phyloP scores from a whole-genome alignment of 1,139 yeast genomes.

The Hyphopichia wangnamkhiaoensis region DNA sequence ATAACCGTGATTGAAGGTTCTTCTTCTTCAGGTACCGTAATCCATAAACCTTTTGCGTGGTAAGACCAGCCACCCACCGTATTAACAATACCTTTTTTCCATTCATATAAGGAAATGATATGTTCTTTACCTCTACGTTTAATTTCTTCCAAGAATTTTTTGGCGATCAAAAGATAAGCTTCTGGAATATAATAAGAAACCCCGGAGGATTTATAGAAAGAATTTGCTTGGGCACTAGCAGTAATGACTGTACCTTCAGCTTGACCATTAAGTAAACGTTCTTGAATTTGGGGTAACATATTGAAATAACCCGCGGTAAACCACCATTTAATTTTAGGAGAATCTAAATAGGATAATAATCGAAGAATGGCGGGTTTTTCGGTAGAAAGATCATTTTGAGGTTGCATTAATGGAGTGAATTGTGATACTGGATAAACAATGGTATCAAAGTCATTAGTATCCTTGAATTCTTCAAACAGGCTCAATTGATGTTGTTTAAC shows the following conservation, averaged over 20 bases:
- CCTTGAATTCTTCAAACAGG: constrained; percentile 36
- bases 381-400: constrained; percentile 64
- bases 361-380: constrained; percentile 73
- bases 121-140: constrained; percentile 42
- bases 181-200: constrained; percentile 81
- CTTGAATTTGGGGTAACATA: constrained; percentile 74
- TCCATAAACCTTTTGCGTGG: constrained; percentile 98
- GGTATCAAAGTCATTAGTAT: constrained; percentile 48
- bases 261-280: constrained; percentile 57
- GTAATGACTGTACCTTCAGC: constrained; percentile 77
- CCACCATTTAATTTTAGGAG: constrained; percentile 67
- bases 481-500: constrained; percentile 44
- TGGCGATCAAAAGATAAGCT: constrained; percentile 80
- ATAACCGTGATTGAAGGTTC: constrained; percentile 75
- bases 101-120: constrained; percentile 65
- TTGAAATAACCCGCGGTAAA: constrained; percentile 98
- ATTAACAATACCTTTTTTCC: constrained; percentile 86
- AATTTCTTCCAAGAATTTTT: constrained; percentile 63
- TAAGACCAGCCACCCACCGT: constrained; percentile 91
- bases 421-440: constrained; percentile 92
- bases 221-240: constrained; percentile 91
- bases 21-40: constrained; percentile 57
- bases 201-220: constrained; percentile 85
- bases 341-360: constrained; percentile 58
- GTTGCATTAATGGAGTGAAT: constrained; percentile 73